Base-by-base conservation (phyloP, 257 asterid species). In the Perilla frutescens region DNA sequence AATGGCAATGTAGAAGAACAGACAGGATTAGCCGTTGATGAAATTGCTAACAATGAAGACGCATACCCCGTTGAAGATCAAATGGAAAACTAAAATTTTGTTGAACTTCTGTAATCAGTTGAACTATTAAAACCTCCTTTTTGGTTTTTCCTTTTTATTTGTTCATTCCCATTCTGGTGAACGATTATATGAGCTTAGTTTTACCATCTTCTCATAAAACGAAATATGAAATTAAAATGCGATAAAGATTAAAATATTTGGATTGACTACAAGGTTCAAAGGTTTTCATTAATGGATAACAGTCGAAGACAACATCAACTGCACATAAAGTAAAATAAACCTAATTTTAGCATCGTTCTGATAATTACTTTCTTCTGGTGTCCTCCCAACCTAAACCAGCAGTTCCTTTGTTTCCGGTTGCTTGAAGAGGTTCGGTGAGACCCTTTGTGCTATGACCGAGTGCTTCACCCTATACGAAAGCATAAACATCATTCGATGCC, bases 381-480 rank as follows among this genome's bases (percentile, higher is more conserved):
- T 81, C 77, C 68, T 79, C 78, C 96, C 96, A 93, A 58, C 98
- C 97, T 81, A 93, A 62, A 61, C 98, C 97, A 62, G 98, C 96
- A 82, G 82, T 85, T 60, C 98, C 98, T 74, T 85, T 91, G 84
- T 91, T 91, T 62, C 97, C 97, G 40, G 70, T 74, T 37, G 96
- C 91, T 77, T 77, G 87, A 55, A 93, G 68, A 45, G 97, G 98
- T 78, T 91, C 96, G 13, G 80, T 80, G 82, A 93, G 78, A 4
- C 97, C 98, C 73, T 83, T 89, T 63, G 77, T 76, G 81, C 87
- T 83, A 68, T 75, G 40, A 4, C 97, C 96, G 57, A 93, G 97
- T 63, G 92, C 82, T 81, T 88, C 95, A 7, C 97, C 97, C 96
- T 91, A 84, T 13, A 79, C 43, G 14, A 71, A 64, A 54, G 8